Evolutionary conservation across 129 eudicot genomes (phyloP), one percentile per base, ranked within the genome.

Genomic region (Scalesia atractyloides): DNA sequence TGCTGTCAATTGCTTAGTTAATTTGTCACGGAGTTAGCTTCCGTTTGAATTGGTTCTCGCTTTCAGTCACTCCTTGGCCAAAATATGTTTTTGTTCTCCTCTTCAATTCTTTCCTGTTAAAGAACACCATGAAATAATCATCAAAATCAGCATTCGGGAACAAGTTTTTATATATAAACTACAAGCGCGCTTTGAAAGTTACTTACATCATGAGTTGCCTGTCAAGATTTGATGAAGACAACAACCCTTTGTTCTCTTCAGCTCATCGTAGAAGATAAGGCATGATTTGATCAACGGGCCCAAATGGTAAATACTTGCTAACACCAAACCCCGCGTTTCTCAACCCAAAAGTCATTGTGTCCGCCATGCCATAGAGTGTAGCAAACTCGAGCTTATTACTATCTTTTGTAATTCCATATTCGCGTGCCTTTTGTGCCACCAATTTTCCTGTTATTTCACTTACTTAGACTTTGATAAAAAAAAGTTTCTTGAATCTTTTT

Each of bases 261-360:
- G 96, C 98, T 72, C 98, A 79, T 41, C 98, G 84, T 16, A 92
- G 50, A 33, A 92, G 96, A 73, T 92, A 92, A n/a, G 96, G 98
- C 75, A 92, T 92, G 59, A 89, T 91, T 64, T 84, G 85, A 6
- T 89, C 98, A 51, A 92, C 84, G 11, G 96, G 96, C 11, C 98
- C 98, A 64, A 83, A 92, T 54, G 96, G 96, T 85, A 89, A 66
- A 77, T 92, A 92, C 69, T 92, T 92, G 80, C 96, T 92, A 17
- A 89, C 96, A 30, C 75, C 70, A 49, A 89, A 92, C 22, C 98
- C 98, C 6, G 86, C 91, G 48, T 89, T 92, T 66, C 72, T 85
- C 68, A 92, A 66, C 0, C 84, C 90, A 33, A 79, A 89, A 7
- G 96, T 82, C 57, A 92, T 78, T 5, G 84, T 83, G 14, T 92